These are phyloP conservation scores for Sicyos edulis DNA, from an alignment of 306 rosid genomes.

Conservation along the genomic window DNA sequence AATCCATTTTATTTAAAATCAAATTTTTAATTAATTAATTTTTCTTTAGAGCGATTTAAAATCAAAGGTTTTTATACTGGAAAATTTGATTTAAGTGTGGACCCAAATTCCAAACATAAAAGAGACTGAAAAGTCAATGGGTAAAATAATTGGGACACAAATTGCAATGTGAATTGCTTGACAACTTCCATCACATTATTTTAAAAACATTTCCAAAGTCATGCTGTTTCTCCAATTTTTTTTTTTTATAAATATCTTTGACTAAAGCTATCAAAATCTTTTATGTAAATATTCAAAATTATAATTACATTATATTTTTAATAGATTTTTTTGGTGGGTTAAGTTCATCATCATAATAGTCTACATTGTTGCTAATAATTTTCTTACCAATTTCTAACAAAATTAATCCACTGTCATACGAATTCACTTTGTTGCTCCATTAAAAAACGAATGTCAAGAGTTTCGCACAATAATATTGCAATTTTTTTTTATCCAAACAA, in stretches of 20 bases:
- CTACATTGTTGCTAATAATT: not conserved
- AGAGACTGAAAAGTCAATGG: slow-evolving; percentile 1
- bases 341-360: not conserved
- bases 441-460: too few relatives aligned
- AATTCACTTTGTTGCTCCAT: too few relatives aligned
- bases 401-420: not conserved
- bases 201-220: not conserved
- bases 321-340: not conserved
- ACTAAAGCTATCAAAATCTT: not conserved
- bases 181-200: slow-evolving; percentile 18
- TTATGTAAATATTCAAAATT: not conserved
- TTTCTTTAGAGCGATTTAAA: not conserved
- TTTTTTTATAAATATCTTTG: not conserved
- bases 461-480: too few relatives aligned
- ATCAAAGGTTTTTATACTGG: not conserved
- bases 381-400: not conserved
- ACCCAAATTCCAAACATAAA: not conserved
- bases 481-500: too few relatives aligned
- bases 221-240: not conserved
- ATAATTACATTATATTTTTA: not conserved
- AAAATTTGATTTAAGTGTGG: not conserved
- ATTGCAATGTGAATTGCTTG: slow-evolving; percentile 20
- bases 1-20: too few relatives aligned
- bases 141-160: slow-evolving; percentile 3
- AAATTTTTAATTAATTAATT: too few relatives aligned